Evolutionary conservation across 1,284 basidiomycete species (phyloP).

Genomic region (Athelia psychrophila): DNA sequence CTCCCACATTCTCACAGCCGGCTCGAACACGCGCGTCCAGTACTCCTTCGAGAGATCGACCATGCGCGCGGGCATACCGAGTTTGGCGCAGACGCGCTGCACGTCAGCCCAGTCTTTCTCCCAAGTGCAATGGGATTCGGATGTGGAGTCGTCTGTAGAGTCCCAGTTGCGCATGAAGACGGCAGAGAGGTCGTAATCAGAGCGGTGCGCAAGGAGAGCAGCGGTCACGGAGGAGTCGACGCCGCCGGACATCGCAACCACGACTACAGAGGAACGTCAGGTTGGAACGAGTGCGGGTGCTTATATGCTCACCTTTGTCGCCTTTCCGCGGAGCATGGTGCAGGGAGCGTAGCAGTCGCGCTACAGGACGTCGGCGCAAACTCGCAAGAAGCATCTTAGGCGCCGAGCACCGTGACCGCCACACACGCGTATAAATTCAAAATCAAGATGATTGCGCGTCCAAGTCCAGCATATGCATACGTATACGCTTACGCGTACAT

Average conservation of each 20-base stretch:
- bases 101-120: slow-evolving; percentile 95
- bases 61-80: slow-evolving; percentile 66
- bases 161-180: slow-evolving; percentile 98
- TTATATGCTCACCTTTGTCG: slow-evolving; percentile 43
- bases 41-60: slow-evolving; percentile 87
- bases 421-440: too few species aligned
- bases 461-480: too few species aligned
- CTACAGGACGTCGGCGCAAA: neutral
- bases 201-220: slow-evolving; percentile 60
- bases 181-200: slow-evolving; percentile 83
- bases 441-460: too few species aligned
- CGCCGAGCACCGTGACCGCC: too few species aligned
- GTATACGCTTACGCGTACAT: too few species aligned
- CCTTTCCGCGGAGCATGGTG: slow-evolving; percentile 38
- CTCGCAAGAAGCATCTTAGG: neutral
- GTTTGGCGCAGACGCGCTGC: slow-evolving; percentile 68
- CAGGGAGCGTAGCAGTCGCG: neutral
- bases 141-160: slow-evolving; percentile 66
- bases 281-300: neutral
- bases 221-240: slow-evolving; percentile 92
- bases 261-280: slow-evolving; percentile 54
- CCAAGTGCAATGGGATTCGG: slow-evolving; percentile 87
- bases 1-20: slow-evolving; percentile 76
- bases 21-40: slow-evolving; percentile 88
- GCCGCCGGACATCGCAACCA: slow-evolving; percentile 94